Evolutionary conservation across 176 grass and related monocot species (phyloP), one percentile per base, ranked within the genome.

Genomic region (Avena atlantica): DNA sequence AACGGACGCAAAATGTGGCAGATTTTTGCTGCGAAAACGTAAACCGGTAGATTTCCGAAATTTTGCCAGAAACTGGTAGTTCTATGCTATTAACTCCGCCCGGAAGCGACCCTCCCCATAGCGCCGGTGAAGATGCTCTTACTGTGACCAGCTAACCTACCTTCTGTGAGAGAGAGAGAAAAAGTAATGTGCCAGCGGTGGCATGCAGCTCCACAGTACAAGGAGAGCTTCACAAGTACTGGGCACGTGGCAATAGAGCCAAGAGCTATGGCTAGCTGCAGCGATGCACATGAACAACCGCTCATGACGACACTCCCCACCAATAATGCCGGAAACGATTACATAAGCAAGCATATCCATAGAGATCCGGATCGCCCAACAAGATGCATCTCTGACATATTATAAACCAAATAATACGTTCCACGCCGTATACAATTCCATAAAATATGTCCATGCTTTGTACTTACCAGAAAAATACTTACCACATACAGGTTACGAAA

Each of bases 321-420:
- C 74, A 76, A 56, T 76, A 76, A 76, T 76, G 74, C 49, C 23
- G 15, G 8, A 69, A 69, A 1, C 49, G 47, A 56, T 29, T 56
- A 76, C 49, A 51, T 76, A 31, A 55, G 74, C 74, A 10, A 76
- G 74, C 74, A 76, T 76, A 53, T 76, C 55, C 50, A 76, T 31
- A 50, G 25, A 76, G 74, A 76, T 76, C 74, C 74, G 74, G 25
- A 76, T 76, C 74, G 27, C 74, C 15, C 24, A 34, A 56, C 14
- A 2, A 76, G 25, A 76, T 55, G 74, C 74, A 76, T 27, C 72
- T 15, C 73, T 55, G 15, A 11, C 49, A 76, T 31, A 69, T 11
- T 57, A 21, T 4, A 70, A 42, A 69, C 65, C 27, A 69, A 69
- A 37, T 16, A 72, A 45, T 13, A 50, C 21, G n/a, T 47, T 23